These are phyloP conservation scores for Evansstolkia leycettana DNA, from an alignment of 495 filamentous ascomycete species.

Conservation along the genomic window DNA sequence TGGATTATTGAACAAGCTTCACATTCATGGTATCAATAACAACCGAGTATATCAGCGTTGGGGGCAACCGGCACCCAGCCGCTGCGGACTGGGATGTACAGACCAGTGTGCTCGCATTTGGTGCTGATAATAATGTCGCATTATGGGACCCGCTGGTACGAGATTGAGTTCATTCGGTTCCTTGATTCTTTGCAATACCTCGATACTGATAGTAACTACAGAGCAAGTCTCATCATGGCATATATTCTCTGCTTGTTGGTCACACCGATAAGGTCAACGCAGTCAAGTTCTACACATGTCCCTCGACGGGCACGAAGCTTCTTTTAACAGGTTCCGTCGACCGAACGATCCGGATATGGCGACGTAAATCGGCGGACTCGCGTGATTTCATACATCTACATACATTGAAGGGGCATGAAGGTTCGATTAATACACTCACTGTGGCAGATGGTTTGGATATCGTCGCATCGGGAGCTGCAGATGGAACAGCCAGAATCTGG, in stretches of 20 bases:
- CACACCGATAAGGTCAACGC: constrained; percentile 75
- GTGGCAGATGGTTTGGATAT: constrained; percentile 38
- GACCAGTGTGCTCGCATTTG: constrained; percentile 70
- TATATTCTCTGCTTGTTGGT: constrained; percentile 60
- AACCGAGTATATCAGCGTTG: constrained; percentile 62
- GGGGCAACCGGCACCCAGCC: constrained; percentile 80
- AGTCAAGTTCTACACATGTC: constrained; percentile 60
- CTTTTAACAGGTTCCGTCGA: constrained; percentile 77
- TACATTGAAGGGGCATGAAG: constrained; percentile 50
- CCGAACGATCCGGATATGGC: constrained; percentile 67
- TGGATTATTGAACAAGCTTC: not conserved
- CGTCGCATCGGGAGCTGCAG: constrained; percentile 64
- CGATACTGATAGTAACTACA: constrained; percentile 6
- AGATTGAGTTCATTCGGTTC: not conserved
- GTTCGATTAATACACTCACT: constrained; percentile 70
- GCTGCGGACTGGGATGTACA: constrained; percentile 80
- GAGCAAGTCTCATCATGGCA: constrained; percentile 29
- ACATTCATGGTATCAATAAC: constrained; percentile 31
- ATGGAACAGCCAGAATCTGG: constrained; percentile 78
- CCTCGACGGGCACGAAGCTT: constrained; percentile 33
- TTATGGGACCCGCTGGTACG: constrained; percentile 77
- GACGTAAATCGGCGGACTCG: constrained; percentile 7
- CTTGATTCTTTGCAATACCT: not conserved
- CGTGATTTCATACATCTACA: constrained; percentile 28
- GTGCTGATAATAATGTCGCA: constrained; percentile 77